phyloP scores from a whole-genome alignment of 2,329 filamentous ascomycete species.

The Verticillium klebahnii region DNA sequence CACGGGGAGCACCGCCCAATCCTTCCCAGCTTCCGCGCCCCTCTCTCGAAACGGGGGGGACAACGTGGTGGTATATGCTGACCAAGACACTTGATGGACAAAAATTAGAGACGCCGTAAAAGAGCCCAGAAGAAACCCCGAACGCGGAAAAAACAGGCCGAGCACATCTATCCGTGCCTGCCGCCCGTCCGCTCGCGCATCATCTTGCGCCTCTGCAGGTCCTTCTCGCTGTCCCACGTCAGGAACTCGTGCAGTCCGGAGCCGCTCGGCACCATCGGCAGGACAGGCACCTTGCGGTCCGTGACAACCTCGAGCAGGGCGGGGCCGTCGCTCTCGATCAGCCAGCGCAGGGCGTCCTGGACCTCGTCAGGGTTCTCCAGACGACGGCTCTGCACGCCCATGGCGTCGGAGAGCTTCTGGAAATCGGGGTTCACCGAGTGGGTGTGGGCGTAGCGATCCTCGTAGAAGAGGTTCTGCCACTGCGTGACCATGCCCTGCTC shows the following conservation, averaged over 20 bases:
- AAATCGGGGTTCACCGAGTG: slow-evolving; percentile 97
- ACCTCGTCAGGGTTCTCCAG: slow-evolving; percentile 73
- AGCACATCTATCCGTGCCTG: slow-evolving; percentile 19
- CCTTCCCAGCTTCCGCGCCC: background rate
- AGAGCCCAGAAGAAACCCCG: background rate
- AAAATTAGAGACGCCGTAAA: background rate
- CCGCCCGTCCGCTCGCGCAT: slow-evolving; percentile 61
- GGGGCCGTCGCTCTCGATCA: slow-evolving; percentile 86
- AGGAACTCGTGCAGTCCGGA: slow-evolving; percentile 89
- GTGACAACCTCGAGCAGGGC: slow-evolving; percentile 88
- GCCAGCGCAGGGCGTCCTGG: slow-evolving; percentile 75
- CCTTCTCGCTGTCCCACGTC: slow-evolving; percentile 72
- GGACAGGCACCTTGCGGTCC: slow-evolving; percentile 88
- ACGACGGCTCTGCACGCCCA: slow-evolving; percentile 75
- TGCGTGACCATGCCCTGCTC: slow-evolving; percentile 99
- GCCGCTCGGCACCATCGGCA: slow-evolving; percentile 94
- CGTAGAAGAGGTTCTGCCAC: slow-evolving; percentile 97
- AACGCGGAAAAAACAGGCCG: background rate
- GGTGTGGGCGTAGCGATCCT: slow-evolving; percentile 87
- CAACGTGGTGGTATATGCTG: background rate
- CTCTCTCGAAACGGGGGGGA: background rate
- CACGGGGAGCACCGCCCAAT: background rate
- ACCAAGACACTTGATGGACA: background rate
- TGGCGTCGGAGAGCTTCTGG: slow-evolving; percentile 85
- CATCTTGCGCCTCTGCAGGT: slow-evolving; percentile 60